A percentile compares a stretch with the other conserved stretches of the same genome.
phyloP scores from a whole-genome alignment of 2,329 filamentous ascomycete genomes.

The Fusarium heterosporum region DNA sequence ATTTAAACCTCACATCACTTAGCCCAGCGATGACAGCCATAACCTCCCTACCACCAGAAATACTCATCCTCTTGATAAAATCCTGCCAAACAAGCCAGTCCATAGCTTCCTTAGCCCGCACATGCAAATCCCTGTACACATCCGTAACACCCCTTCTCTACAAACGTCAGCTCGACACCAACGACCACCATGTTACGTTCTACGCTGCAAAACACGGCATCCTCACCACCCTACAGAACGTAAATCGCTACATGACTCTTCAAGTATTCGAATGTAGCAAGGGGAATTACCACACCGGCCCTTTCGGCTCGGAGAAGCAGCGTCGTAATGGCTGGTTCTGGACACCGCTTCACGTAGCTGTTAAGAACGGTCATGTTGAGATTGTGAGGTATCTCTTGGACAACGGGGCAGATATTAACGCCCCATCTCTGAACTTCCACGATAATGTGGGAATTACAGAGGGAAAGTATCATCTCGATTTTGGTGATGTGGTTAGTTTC shows the following conservation, averaged over 20 bases:
- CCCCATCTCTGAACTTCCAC: constrained; percentile 2
- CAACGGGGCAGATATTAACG: constrained; percentile 12
- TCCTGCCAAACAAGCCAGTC: constrained; percentile 1
- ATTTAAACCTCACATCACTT: background rate
- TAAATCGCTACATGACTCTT: background rate
- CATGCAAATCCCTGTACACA: constrained; percentile 1
- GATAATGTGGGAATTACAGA: constrained; percentile 5
- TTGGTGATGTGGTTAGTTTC: constrained; percentile 20
- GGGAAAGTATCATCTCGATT: constrained; percentile 13
- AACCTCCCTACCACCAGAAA: background rate
- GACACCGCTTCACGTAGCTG: constrained; percentile 3
- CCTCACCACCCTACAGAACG: background rate
- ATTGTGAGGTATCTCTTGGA: constrained; percentile 14
- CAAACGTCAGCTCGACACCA: constrained; percentile 13
- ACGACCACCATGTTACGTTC: constrained; percentile 20
- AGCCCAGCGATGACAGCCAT: background rate
- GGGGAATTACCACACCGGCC: background rate
- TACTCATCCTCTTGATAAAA: background rate
- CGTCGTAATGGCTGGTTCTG: constrained; percentile 9
- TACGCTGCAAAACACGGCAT: constrained; percentile 19
- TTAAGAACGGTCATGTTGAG: constrained; percentile 7
- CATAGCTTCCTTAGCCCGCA: background rate
- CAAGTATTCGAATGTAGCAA: background rate
- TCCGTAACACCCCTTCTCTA: constrained; percentile 23
- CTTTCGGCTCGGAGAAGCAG: background rate